Base-by-base conservation (phyloP, 169 alveolate genomes). In the Ichthyophthirius multifiliis region DNA sequence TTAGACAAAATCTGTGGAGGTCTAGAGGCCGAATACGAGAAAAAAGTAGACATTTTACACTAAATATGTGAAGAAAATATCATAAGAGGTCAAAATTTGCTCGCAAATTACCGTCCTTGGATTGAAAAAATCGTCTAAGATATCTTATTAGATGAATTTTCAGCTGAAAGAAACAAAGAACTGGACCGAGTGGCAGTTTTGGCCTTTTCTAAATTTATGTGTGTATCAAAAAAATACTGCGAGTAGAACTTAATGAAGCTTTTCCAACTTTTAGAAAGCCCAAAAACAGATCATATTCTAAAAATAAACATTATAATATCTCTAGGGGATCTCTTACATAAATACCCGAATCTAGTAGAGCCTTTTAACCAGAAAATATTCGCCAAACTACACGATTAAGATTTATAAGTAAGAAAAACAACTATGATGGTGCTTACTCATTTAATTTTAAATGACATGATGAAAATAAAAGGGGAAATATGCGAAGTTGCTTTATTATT, bases 1-100 rank as follows among this genome's bases (percentile, higher is more conserved):
- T 64, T 93, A 32, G 94, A 89, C 78, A 76, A 89, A 74, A 88
- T 92, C 30, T 89, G 83, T 30, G 96, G 96, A 31, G 96, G 96
- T 0, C 75, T 85, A 74, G 96, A 93, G 74, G 95, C 94, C 15
- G 95, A 93, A 65, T 87, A 83, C 43, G 96, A 93, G 67, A 74
- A 87, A 48, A 83, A 82, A 64, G 62, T 80, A 32, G 79, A 82
- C 15, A 76, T 71, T 23, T 74, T 93, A 4, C 88, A 87, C 48
- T 63, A 84, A 43, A 84, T 90, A 15, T 82, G 82, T 37, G 90
- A 87, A 74, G 87, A 87, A 39, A 83, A 75, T 32, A 75, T 90
- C 39, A 75, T 92, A 45, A 65, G 83, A 15, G 82, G 86, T 35
- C 85, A 80, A 82, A 87, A 80, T 90, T 82, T 73, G 76, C 79